Base-by-base conservation (phyloP, 164 flowering plant species). In the Berberis vulgaris region DNA sequence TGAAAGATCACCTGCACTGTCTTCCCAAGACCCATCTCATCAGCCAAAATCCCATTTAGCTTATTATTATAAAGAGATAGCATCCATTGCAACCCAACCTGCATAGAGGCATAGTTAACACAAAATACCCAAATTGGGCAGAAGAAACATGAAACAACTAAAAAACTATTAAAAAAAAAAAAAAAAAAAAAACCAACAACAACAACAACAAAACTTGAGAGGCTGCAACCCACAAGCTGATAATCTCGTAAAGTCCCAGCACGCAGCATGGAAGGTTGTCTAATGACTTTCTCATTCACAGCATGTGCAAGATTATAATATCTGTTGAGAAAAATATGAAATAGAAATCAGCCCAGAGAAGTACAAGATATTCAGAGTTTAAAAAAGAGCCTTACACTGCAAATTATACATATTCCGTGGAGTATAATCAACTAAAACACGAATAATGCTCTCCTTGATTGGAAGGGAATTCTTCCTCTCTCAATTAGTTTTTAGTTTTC, bases 31-130 rank as follows among this genome's bases (percentile, higher is more conserved):
- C 99, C 97, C 99, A 95, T 95, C 76, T 95, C 99, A 86, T 95
- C 99, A 43, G 99, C 99, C 78, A 95, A 79, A 68, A 95, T 95
- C 61, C 99, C 99, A 80, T 95, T 95, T 66, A 95, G 67, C 71
- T 95, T 95, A 80, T 95, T 95, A 79, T 95, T 95, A 63, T 95
- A 95, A 73, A 95, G 79, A 26, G 99, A 95, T 62, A 95, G 92
- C 97, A 95, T 95, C 99, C 99, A 95, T 67, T 95, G 99, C 75
- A 95, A 79, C 47, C 99, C 99, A 83, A 95, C 97, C 99, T 95
- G 82, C 69, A 63, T 45, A 59, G 43, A 40, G 6, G 50, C 1
- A 43, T 7, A 42, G 56, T 61, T 26, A 69, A 2, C 41, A 57
- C 11, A 54, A 45, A 58, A 3, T 54, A n/a, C n/a, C 41, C 44